These are phyloP conservation scores for Colletotrichum tofieldiae DNA, from an alignment of 2,329 filamentous ascomycete species.

Conservation along the genomic window DNA sequence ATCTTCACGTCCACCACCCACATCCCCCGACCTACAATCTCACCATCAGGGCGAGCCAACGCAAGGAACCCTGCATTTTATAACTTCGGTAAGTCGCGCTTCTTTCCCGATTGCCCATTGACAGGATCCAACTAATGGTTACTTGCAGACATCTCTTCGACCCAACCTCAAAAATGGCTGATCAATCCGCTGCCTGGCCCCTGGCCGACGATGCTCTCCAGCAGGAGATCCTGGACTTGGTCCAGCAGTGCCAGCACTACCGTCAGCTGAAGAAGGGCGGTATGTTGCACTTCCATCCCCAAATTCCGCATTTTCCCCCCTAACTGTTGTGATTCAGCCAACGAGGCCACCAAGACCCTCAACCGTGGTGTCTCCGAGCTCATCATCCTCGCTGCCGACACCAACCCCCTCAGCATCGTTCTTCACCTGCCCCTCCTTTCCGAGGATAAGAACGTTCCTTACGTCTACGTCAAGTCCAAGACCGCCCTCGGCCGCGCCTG, in stretches of 20 bases:
- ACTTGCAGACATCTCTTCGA: constrained; percentile 23
- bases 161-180: constrained; percentile 40
- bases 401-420: constrained; percentile 87
- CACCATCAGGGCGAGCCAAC: constrained; percentile 70
- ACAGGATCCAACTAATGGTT: constrained; percentile 2
- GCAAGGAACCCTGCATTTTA: constrained; percentile 70
- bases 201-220: constrained; percentile 81
- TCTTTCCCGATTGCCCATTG: not conserved
- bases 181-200: constrained; percentile 70
- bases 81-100: constrained; percentile 16
- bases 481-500: constrained; percentile 90
- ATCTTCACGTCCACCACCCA: constrained; percentile 29
- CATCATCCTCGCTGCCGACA: constrained; percentile 91
- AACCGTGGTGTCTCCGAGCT: constrained; percentile 94
- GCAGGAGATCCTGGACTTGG: constrained; percentile 86
- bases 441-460: constrained; percentile 84
- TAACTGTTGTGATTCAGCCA: constrained; percentile 22
- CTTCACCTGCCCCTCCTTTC: constrained; percentile 90
- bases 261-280: constrained; percentile 91
- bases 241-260: constrained; percentile 80
- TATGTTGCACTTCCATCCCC: constrained; percentile 61
- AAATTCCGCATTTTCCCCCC: constrained; percentile 59
- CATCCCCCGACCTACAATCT: constrained; percentile 18
- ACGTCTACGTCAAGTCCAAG: constrained; percentile 75
- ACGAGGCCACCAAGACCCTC: constrained; percentile 82